A percentile compares a stretch with the other conserved stretches of the same genome.
Conservation (phyloP, 139 green algal species). For the Chlamydomonas incerta region DNA sequence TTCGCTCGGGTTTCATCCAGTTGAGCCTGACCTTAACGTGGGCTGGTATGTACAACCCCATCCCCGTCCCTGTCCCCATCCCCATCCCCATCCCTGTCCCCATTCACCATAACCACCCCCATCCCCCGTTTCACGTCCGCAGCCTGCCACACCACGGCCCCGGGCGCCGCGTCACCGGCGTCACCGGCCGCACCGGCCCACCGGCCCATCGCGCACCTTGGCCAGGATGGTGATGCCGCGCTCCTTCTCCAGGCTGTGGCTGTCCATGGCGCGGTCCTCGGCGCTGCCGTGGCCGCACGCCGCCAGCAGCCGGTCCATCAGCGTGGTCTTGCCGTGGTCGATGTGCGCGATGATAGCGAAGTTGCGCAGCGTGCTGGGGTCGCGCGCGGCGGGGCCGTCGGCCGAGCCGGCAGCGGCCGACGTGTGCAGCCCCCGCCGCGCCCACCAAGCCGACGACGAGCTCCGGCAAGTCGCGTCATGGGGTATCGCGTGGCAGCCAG, state of each 20-base stretch:
- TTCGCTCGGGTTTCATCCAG: no score
- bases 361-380: slow-evolving; percentile 30
- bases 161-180: no score
- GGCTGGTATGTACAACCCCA: no score
- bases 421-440: neutral
- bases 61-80: no score
- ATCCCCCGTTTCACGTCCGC: no score
- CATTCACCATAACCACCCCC: no score
- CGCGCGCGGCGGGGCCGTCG: neutral
- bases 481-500: no score
- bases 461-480: no score
- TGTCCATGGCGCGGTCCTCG: slow-evolving; percentile 69
- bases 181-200: no score
- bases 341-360: slow-evolving; percentile 47
- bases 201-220: slow-evolving; percentile 74
- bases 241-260: slow-evolving; percentile 86
- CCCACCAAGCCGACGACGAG: no score
- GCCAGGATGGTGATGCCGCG: slow-evolving; percentile 92
- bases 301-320: slow-evolving; percentile 51
- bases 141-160: neutral
- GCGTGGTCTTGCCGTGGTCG: slow-evolving; percentile 54
- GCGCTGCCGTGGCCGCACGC: slow-evolving; percentile 15
- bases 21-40: no score
- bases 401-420: neutral
- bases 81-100: no score